Base-by-base conservation (phyloP, 331 rosid species). In the Acacia concinna region DNA sequence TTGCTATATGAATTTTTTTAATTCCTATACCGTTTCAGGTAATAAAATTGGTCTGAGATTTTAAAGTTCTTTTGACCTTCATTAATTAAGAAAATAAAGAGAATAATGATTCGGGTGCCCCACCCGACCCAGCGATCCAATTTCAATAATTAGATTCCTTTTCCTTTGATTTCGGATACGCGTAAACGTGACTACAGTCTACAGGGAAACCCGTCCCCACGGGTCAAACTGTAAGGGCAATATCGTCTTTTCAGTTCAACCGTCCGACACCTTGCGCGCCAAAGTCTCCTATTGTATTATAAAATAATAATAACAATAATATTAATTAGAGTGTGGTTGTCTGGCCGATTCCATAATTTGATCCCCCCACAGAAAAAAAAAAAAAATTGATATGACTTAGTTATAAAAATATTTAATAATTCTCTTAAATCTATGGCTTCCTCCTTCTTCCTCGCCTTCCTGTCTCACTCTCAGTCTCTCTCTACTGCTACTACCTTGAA, bases 201-300 rank as follows among this genome's bases (percentile, higher is more conserved):
- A 44, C 69, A 46, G 75, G 9, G 62, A 30, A 31, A 71, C 37
- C 44, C 63, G 30, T 0, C 28, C 41, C 63, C 20, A 20, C 63
- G 10, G 31, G 23, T 57, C 67, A 41, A 64, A 46, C 28, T 8
- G 14, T 3, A 25, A 85, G 88, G 86, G 27, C 12, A 76, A 1
- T 49, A 7, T 9, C 27, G 86, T 87, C 82, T 38, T 75, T 85
- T 74, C 75, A 0, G 0, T 2, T 25, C 25, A 81, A 81, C 84
- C 11, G 84, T 37, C 82, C 70, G 65, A 76, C 81, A 73, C 10
- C 73, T 85, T 83, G 79, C 85, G 90, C 89, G 89, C 89, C 77
- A 87, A 83, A 59, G 78, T 35, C 69, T 63, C 68, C 74, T 20
- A 25, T 11, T 20, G 5, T 23, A 12, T n/a, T 10, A 57, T 0